These are phyloP conservation scores for Mycena capillaripes DNA, from an alignment of 768 basidiomycete species.

Conservation along the genomic window DNA sequence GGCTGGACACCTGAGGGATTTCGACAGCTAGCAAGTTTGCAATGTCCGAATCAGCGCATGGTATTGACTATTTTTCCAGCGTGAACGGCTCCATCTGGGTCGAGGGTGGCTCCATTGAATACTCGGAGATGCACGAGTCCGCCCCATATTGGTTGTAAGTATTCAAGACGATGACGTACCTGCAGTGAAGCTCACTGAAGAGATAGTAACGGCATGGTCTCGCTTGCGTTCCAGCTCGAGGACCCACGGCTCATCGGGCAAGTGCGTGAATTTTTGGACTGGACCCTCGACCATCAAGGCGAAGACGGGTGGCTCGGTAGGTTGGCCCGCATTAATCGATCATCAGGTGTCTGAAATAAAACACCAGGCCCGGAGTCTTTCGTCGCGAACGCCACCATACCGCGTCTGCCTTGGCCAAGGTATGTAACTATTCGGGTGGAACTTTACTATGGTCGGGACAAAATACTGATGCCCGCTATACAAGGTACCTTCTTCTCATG, in stretches of 20 bases:
- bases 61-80: slow-evolving; percentile 30
- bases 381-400: slow-evolving; percentile 51
- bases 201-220: slow-evolving; percentile 55
- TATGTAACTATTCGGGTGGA: slow-evolving; percentile 39
- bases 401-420: slow-evolving; percentile 58
- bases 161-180: neutral
- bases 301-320: slow-evolving; percentile 60
- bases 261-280: slow-evolving; percentile 55
- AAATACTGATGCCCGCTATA: neutral
- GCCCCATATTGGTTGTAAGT: slow-evolving; percentile 62
- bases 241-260: slow-evolving; percentile 54
- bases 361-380: slow-evolving; percentile 44
- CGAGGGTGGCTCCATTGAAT: slow-evolving; percentile 56
- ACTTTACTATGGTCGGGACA: neutral
- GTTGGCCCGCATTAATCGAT: too few species aligned
- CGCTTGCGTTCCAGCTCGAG: slow-evolving; percentile 56
- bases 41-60: neutral
- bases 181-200: neutral
- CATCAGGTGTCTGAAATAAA: too few species aligned
- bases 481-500: slow-evolving; percentile 47
- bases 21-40: slow-evolving; percentile 53
- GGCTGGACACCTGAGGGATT: slow-evolving; percentile 57
- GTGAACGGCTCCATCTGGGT: slow-evolving; percentile 61
- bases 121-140: slow-evolving; percentile 60
- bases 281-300: slow-evolving; percentile 53